Base-by-base conservation (phyloP, 2,329 filamentous ascomycete genomes). In the Lasiodiplodia sp. region DNA sequence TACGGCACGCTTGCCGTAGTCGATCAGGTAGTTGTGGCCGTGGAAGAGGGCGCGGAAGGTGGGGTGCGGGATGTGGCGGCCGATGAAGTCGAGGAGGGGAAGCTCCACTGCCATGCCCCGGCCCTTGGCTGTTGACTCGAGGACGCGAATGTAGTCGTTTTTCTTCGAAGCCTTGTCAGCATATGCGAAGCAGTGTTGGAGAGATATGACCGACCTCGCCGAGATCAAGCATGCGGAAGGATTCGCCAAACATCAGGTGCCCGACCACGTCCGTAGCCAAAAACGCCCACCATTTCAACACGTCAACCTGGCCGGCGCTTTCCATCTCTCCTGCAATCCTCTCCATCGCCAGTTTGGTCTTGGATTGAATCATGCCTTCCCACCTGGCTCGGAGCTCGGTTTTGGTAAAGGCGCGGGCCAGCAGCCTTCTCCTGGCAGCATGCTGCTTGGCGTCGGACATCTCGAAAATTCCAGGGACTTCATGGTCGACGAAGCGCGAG, bases 221-320 rank as follows among this genome's bases (percentile, higher is more conserved):
- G 11, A 70, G 70, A 51, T 81, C 76, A 6, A 83, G 70, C 73
- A 80, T 81, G 7, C 75, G 71, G 67, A 82, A 81, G 2, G 73
- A 75, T 49, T 81, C 78, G n/a, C 81, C 81, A 69, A 82, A 82
- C 53, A 77, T 75, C 4, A 83, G 69, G 58, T 80, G 73, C 0
- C 75, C 75, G 31, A 76, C 77, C 11, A 82, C 76, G 71, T 83
- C 81, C 0, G 76, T 77, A 5, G 80, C 77, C 73, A 82, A 76
- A 10, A 82, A 75, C 11, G 78, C 80, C 73, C 74, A 78, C 79
- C 79, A 75, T 58, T 81, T 78, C 53, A 81, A 66, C 4, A 76
- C 63, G 62, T 83, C 81, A 4, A 75, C 76, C 18, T 67, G 72
- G 34, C 76, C 75, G 2, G 31, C 31, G 23, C 60, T 73, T 3